These are phyloP conservation scores for Dictyostelium firmibasis DNA, from an alignment of 78 protist genomes.

Conservation along the genomic window DNA sequence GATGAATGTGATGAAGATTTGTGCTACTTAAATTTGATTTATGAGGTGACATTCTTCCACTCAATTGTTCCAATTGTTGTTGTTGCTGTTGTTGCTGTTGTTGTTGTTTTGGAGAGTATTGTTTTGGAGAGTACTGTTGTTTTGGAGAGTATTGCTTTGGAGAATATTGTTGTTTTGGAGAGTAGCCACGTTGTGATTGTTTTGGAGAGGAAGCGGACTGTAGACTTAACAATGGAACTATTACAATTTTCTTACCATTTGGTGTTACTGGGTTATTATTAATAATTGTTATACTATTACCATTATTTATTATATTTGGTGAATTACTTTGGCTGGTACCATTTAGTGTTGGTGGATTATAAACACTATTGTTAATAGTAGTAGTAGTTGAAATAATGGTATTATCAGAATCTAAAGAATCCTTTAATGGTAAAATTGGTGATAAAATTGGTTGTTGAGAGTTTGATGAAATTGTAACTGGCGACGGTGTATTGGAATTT, in stretches of 20 bases:
- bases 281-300: neutral
- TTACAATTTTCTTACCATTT: neutral
- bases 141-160: neutral
- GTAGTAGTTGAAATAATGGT: neutral
- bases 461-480: neutral
- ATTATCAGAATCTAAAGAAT: neutral
- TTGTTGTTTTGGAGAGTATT: neutral
- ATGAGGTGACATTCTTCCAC: slow-evolving; percentile 21
- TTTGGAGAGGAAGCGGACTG: neutral
- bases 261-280: neutral
- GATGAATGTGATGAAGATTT: neutral
- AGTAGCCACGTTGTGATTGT: neutral
- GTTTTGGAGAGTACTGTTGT: slow-evolving; percentile 5
- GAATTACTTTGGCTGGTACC: neutral
- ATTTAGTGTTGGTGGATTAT: neutral
- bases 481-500: neutral
- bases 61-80: slow-evolving; percentile 1
- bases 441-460: neutral
- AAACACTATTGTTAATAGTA: neutral
- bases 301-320: neutral
- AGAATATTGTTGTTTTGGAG: neutral
- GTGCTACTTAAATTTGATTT: neutral
- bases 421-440: neutral
- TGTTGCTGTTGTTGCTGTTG: neutral
- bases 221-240: neutral